These are phyloP conservation scores for Novymonas esmeraldas DNA, from an alignment of 208 protist genomes.

Conservation along the genomic window DNA sequence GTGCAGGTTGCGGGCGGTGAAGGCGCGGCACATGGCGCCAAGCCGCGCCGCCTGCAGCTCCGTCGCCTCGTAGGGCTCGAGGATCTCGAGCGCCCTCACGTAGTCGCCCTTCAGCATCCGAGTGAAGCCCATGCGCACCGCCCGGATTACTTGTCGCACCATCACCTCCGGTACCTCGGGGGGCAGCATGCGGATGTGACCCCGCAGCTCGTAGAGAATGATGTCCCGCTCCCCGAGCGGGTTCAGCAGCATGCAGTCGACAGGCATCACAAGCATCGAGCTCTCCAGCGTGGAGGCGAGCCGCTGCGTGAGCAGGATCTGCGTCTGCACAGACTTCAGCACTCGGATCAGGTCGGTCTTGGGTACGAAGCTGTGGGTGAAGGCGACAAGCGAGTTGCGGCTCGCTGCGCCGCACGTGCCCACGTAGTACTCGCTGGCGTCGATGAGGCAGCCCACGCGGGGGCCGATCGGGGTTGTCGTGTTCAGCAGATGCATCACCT, in stretches of 20 bases:
- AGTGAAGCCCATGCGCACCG: conserved; percentile 44
- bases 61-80: conserved; percentile 28
- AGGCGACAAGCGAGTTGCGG: conserved; percentile 48
- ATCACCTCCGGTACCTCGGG: conserved; percentile 12
- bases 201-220: conserved; percentile 62
- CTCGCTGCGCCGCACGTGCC: conserved; percentile 62
- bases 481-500: conserved; percentile 39
- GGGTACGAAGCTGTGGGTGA: conserved; percentile 24
- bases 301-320: conserved; percentile 52
- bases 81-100: conserved; percentile 26
- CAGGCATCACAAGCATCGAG: conserved; percentile 51
- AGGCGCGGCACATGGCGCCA: conserved; percentile 28
- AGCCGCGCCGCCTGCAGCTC: conserved; percentile 53
- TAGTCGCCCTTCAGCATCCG: conserved; percentile 61
- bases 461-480: conserved; percentile 31
- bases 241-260: conserved; percentile 45
- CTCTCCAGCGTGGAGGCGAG: conserved; percentile 50
- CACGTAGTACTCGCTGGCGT: conserved; percentile 66
- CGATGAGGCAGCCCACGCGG: conserved; percentile 49
- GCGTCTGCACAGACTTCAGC: conserved; percentile 41
- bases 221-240: conserved; percentile 11
- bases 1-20: conserved; percentile 30
- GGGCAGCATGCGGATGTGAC: conserved; percentile 24
- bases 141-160: conserved; percentile 26
- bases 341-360: conserved; percentile 44